Base-by-base conservation (phyloP, 2,329 filamentous ascomycete species). In the Fusarium domesticum region DNA sequence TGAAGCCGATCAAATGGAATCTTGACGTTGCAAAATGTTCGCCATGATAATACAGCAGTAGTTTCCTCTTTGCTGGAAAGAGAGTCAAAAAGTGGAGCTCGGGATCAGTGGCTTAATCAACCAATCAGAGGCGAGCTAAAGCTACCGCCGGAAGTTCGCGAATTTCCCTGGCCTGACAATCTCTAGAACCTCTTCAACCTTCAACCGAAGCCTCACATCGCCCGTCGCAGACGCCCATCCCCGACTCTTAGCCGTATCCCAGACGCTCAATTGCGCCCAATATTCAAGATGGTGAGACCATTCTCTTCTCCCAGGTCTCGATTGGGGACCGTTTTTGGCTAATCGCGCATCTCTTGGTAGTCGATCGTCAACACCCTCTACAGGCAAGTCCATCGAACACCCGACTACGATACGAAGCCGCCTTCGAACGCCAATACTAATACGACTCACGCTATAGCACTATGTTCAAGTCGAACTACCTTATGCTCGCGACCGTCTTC, bases 401-500 rank as follows among this genome's bases (percentile, higher is more conserved):
- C 23, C 23, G 23, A 28, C 23, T 47, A 56, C 50, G 41, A 56
- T 31, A 50, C 49, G 39, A 46, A 38, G 45, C 43, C 42, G 43
- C 37, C 38, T 20, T 16, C 44, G 36, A 42, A 52, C 23, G 28
- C 44, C 48, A 48, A 50, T 50, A 49, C 60, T 66, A 52, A 67
- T 49, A 34, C 47, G 36, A 45, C 39, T 19, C 32, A 19, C 18
- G 25, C 17, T 51, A 57, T 71, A 97, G 93, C 77, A 71, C 82
- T 65, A 64, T 97, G 59, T 85, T 97, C 78, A 84, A 86, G 71
- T 84, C 80, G 68, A 98, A 98, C 78, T 85, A 80, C 62, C 77
- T 86, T 68, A 96, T 96, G 82, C 77, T 98, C 63, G 85, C 82
- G 58, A 79, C 83, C 55, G 87, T 98, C 66, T 98, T 98, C 69